Percentiles rank a stretch among this genome's conserved stretches.
phyloP scores from a whole-genome alignment of 257 asterid genomes.

The Nicotiana obtusifolia region DNA sequence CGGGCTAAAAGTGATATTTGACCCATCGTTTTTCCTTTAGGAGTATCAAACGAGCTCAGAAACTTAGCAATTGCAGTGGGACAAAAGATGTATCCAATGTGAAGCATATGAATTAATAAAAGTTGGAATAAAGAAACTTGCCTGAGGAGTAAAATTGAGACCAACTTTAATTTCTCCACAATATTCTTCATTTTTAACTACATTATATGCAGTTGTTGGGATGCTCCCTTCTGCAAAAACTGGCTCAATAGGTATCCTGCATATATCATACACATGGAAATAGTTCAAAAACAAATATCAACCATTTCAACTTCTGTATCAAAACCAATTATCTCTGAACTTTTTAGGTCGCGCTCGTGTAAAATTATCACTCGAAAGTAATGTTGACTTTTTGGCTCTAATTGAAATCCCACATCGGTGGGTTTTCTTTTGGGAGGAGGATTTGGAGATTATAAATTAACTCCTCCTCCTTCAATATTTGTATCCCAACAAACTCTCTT shows the following conservation, averaged over 20 bases:
- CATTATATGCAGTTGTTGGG: slow-evolving; percentile 34
- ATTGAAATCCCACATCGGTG: too few species aligned
- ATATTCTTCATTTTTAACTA: slow-evolving; percentile 48
- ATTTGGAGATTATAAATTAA: too few species aligned
- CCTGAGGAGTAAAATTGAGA: slow-evolving; percentile 44
- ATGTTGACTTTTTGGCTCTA: too few species aligned
- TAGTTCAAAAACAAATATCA: background rate
- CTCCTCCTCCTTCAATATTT: too few species aligned
- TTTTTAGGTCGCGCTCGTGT: background rate
- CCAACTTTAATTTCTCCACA: slow-evolving; percentile 49
- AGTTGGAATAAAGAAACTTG: slow-evolving; percentile 14
- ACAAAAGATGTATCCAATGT: background rate
- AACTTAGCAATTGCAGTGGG: too few species aligned
- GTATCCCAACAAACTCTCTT: too few species aligned
- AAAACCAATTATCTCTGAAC: background rate
- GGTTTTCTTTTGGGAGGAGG: too few species aligned
- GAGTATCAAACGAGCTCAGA: too few species aligned
- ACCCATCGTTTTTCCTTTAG: background rate
- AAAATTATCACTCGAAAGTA: background rate
- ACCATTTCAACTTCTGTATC: background rate
- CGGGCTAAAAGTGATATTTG: too few species aligned
- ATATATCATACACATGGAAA: background rate
- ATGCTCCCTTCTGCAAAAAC: slow-evolving; percentile 34
- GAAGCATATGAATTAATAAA: background rate
- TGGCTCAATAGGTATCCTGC: slow-evolving; percentile 42